Evolutionary conservation across 2,329 filamentous ascomycete species (phyloP).

Genomic region (Anthostomella pinea): DNA sequence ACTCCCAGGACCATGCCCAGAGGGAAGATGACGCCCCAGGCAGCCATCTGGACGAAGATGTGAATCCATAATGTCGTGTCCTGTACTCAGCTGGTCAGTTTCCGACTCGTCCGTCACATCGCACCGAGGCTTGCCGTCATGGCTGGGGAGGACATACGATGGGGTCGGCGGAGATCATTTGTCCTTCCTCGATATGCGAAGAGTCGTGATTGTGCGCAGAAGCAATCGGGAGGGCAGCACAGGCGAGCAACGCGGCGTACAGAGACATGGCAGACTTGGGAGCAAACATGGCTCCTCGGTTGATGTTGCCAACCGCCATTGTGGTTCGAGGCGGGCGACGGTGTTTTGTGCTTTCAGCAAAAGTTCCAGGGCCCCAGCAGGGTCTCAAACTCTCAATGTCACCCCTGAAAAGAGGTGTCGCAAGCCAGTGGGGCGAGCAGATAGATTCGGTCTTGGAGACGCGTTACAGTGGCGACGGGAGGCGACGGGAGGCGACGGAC

Average conservation of each 20-base stretch:
- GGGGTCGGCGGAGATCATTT: slow-evolving; percentile 68
- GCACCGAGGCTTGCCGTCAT: background rate
- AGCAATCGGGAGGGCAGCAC: slow-evolving; percentile 26
- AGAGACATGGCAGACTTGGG: slow-evolving; percentile 12
- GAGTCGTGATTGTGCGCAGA: slow-evolving; percentile 48
- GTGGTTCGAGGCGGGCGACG: slow-evolving; percentile 9
- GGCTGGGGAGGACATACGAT: slow-evolving; percentile 51
- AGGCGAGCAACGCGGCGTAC: slow-evolving; percentile 17
- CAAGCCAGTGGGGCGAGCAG: slow-evolving; percentile 1
- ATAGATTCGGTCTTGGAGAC: no score
- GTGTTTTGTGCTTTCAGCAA: background rate
- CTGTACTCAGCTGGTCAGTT: slow-evolving; percentile 40
- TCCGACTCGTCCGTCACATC: slow-evolving; percentile 10
- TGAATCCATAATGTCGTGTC: slow-evolving; percentile 91
- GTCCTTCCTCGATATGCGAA: slow-evolving; percentile 63
- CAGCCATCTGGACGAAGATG: slow-evolving; percentile 81
- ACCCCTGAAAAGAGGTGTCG: background rate
- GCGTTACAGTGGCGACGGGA: background rate
- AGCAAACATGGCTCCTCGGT: slow-evolving; percentile 13
- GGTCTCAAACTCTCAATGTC: slow-evolving; percentile 10
- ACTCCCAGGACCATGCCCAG: slow-evolving; percentile 93
- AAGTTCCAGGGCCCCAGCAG: background rate
- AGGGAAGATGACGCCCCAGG: slow-evolving; percentile 91
- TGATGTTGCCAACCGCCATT: slow-evolving; percentile 14
- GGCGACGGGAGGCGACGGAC: no score